A percentile compares a stretch with the other conserved stretches of the same genome.
Evolutionary conservation across 257 asterid genomes (phyloP).

Genomic region (Petunia axillaris): DNA sequence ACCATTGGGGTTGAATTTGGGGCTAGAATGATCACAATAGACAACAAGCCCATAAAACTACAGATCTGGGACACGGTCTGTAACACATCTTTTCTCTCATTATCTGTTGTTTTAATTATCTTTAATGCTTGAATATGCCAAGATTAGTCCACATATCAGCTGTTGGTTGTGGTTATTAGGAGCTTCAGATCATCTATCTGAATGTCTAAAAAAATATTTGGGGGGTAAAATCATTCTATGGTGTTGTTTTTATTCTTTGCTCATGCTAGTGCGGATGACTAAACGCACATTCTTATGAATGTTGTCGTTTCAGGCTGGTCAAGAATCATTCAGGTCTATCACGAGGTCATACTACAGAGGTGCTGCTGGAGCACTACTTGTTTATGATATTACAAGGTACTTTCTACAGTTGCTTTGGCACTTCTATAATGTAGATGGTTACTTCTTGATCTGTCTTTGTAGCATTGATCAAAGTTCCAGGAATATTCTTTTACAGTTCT

Average conservation of each 20-base stretch:
- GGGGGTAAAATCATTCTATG: background rate
- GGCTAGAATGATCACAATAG: conserved; percentile 70
- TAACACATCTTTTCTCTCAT: conserved; percentile 14
- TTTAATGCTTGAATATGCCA: background rate
- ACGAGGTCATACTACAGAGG: conserved; percentile 87
- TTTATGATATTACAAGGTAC: conserved; percentile 83
- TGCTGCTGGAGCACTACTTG: conserved; percentile 87
- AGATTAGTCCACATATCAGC: background rate
- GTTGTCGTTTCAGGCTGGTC: conserved; percentile 62
- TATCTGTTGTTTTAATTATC: background rate
- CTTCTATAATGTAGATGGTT: too few relatives aligned
- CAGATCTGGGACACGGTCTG: conserved; percentile 91
- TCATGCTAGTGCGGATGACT: background rate
- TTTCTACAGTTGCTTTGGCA: conserved; percentile 21
- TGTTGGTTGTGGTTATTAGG: background rate
- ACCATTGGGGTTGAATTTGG: conserved; percentile 87
- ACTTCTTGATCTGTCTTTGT: background rate
- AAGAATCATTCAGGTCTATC: conserved; percentile 80
- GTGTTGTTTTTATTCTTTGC: background rate
- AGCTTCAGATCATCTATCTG: background rate
- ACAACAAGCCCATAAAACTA: conserved; percentile 70
- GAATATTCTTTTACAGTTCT: background rate
- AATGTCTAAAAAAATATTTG: background rate
- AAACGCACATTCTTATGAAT: conserved; percentile 5
- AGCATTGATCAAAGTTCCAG: background rate